Evolutionary conservation across 2,329 filamentous ascomycete genomes (phyloP).

Genomic region (Penicillium sp.): DNA sequence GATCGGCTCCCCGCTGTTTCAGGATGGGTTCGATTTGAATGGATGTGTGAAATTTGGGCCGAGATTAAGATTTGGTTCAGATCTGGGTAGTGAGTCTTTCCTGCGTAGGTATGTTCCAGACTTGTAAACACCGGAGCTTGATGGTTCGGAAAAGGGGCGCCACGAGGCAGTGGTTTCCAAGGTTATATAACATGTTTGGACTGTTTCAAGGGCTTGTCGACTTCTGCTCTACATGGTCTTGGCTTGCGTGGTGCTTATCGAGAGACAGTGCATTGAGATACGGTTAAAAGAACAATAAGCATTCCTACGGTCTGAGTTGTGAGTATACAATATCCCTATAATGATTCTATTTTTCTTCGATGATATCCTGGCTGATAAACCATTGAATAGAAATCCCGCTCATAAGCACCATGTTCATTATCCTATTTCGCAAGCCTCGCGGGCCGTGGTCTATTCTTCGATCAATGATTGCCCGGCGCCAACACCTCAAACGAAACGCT

Average conservation of each 20-base stretch:
- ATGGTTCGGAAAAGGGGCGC: no score
- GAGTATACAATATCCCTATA: background rate
- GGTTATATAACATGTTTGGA: no score
- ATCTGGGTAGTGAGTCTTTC: background rate
- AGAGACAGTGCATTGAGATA: background rate
- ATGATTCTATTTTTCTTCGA: background rate
- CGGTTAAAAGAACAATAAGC: no score
- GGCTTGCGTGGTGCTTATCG: background rate
- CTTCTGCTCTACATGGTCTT: no score
- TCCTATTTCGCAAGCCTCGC: slow-evolving; percentile 1
- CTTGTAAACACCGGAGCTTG: no score
- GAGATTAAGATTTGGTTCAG: background rate
- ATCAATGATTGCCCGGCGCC: slow-evolving; percentile 5
- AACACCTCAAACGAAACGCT: background rate
- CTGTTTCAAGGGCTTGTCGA: no score
- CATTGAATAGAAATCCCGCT: no score
- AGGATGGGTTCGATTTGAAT: slow-evolving; percentile 11
- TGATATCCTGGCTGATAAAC: background rate
- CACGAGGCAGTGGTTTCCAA: no score
- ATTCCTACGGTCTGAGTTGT: background rate
- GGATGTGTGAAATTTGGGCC: background rate
- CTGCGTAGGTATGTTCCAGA: no score
- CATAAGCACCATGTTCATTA: slow-evolving; percentile 6
- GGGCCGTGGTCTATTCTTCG: slow-evolving; percentile 3
- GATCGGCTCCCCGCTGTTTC: slow-evolving; percentile 9